Base-by-base conservation (phyloP, 345 rosid species). In the Aquilaria malaccensis region DNA sequence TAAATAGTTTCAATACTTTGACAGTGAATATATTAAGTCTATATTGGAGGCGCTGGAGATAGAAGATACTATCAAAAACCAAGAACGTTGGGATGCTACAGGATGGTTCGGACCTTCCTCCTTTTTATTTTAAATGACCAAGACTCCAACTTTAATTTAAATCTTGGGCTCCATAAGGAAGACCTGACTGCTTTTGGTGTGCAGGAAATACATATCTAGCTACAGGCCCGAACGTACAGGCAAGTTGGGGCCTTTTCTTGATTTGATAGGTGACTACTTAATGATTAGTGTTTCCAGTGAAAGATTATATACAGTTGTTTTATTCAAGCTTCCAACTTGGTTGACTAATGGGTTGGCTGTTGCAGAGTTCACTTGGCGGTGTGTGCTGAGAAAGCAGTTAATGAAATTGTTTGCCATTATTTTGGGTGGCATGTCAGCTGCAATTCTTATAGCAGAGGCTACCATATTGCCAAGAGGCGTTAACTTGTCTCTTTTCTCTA, bases 361-460 rank as follows among this genome's bases (percentile, higher is more conserved):
- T 72, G 69, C 87, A 87, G 91, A 81, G 68, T 81, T 81, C 68
- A 32, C 78, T 58, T 87, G 91, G 91, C 76, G 83, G 47, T 87
- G 91, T 75, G 52, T 80, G 37, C 56, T 83, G 32, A 76, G 75
- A 58, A 83, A 79, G 70, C 83, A 81, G 68, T 66, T 79, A 12
- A 55, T 74, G 69, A 85, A 78, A 79, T 65, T 80, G 60, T 78
- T 77, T 52, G 95, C 95, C 47, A 67, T 87, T 43, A 52, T 80
- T 50, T 73, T 85, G 56, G 84, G 84, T 37, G 63, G 72, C 47
- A 87, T 87, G 83, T 83, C 95, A 33, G 87, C 74, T 58, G 89
- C 95, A 55, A 83, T 85, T 79, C 88, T 87, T 67, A 72, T 87
- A 53, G 95, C 95, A 52, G 95, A 87, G 80, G 88, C 89, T 30